Evolutionary conservation across 2,329 filamentous ascomycete species (phyloP).

Genomic region (Ophiostoma angusticollis): DNA sequence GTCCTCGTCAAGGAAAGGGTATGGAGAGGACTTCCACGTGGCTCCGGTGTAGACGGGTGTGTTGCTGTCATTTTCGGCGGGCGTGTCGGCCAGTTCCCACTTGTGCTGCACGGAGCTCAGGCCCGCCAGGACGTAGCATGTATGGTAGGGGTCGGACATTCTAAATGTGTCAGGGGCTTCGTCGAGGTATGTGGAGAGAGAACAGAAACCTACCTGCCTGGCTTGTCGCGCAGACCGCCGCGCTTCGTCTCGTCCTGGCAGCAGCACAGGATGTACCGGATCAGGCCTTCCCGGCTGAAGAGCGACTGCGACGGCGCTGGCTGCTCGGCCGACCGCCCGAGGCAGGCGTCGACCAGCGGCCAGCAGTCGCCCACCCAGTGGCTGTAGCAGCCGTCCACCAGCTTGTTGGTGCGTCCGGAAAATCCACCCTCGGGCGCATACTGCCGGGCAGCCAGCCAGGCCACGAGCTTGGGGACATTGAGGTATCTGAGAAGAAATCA

Average conservation of each 20-base stretch:
- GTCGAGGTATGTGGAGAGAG: too few species aligned
- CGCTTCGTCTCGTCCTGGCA: conserved; percentile 60
- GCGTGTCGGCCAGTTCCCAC: conserved; percentile 30
- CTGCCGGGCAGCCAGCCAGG: conserved; percentile 83
- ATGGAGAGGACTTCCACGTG: conserved; percentile 34
- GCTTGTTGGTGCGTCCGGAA: conserved; percentile 88
- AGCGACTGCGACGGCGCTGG: conserved; percentile 32
- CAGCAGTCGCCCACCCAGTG: conserved; percentile 96
- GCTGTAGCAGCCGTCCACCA: conserved; percentile 96
- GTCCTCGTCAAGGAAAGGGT: conserved; percentile 33
- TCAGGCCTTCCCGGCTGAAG: conserved; percentile 74
- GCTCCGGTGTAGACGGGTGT: not conserved
- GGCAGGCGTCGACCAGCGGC: conserved; percentile 72
- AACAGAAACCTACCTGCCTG: conserved; percentile 54
- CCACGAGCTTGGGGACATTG: conserved; percentile 61
- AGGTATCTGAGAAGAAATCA: conserved; percentile 43
- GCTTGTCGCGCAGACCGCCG: conserved; percentile 87
- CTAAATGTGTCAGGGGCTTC: conserved; percentile 37
- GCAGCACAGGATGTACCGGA: conserved; percentile 80
- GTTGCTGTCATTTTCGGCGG: conserved; percentile 15
- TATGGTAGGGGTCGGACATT: conserved; percentile 77
- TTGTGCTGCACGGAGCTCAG: conserved; percentile 70
- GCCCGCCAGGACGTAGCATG: conserved; percentile 80
- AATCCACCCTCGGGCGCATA: conserved; percentile 87
- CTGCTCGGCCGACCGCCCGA: conserved; percentile 28